These are phyloP conservation scores for Paxillus ammoniavirescens DNA, from an alignment of 768 basidiomycete species.

Conservation along the genomic window DNA sequence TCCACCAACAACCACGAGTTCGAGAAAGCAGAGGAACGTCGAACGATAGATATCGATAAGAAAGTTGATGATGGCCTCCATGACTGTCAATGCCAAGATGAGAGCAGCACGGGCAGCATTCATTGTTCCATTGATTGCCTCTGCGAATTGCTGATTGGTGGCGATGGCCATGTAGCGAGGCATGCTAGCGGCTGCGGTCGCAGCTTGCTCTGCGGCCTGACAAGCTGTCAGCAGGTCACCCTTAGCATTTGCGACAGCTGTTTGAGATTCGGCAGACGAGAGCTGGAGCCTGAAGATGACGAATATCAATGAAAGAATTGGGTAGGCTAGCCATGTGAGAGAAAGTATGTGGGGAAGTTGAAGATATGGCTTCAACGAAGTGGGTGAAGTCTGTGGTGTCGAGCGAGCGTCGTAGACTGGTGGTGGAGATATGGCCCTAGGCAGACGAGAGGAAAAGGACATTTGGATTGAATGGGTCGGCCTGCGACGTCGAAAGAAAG, in stretches of 20 bases:
- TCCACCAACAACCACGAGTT: conserved; percentile 81
- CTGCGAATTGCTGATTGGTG: conserved; percentile 75
- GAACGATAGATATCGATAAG: conserved; percentile 91
- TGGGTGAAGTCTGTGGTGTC: conserved; percentile 23
- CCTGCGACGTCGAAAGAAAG: conserved; percentile 34
- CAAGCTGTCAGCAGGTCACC: conserved; percentile 79
- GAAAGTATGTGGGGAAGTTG: conserved; percentile 80
- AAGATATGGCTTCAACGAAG: conserved; percentile 75
- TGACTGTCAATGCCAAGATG: conserved; percentile 70
- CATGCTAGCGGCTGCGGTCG: conserved; percentile 79
- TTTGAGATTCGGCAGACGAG: conserved; percentile 67
- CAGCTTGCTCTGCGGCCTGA: conserved; percentile 79
- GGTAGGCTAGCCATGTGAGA: conserved; percentile 88
- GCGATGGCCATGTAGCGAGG: conserved; percentile 86
- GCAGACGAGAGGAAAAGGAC: conserved; percentile 25
- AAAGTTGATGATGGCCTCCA: conserved; percentile 90
- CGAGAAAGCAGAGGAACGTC: conserved; percentile 90
- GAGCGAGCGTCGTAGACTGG: conserved; percentile 58
- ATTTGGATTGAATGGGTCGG: conserved; percentile 32
- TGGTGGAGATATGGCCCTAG: conserved; percentile 41
- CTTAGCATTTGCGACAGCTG: conserved; percentile 69
- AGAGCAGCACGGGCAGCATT: conserved; percentile 73
- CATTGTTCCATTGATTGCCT: conserved; percentile 77
- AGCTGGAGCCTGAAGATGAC: conserved; percentile 80
- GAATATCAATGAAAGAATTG: conserved; percentile 85